These are phyloP conservation scores for Kockiozyma suomiensis DNA, from an alignment of 805 yeast species.

Conservation along the genomic window DNA sequence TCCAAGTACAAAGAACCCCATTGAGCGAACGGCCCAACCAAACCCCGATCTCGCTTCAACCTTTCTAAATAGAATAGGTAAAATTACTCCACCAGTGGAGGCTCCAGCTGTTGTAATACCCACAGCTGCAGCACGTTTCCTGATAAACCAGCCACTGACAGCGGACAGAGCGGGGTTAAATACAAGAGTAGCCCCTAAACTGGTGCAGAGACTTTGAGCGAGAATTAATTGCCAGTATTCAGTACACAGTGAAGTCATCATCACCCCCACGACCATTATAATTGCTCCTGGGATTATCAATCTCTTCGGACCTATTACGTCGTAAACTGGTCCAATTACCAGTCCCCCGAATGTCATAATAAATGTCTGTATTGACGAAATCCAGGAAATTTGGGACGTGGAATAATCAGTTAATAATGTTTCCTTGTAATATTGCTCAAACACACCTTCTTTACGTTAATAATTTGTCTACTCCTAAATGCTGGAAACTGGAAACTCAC, in stretches of 20 bases:
- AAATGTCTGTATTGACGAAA: conserved; percentile 40
- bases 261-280: conserved; percentile 37
- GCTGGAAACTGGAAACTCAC: neutral
- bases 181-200: conserved; percentile 49
- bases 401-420: conserved; percentile 33
- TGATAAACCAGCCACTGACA: conserved; percentile 51
- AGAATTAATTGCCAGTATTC: conserved; percentile 55
- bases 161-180: conserved; percentile 51
- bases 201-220: conserved; percentile 55
- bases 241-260: conserved; percentile 44
- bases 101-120: conserved; percentile 55
- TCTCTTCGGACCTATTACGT: conserved; percentile 36
- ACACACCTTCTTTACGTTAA: conserved; percentile 28
- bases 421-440: conserved; percentile 37
- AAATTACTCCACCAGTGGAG: conserved; percentile 53
- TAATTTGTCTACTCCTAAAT: neutral
- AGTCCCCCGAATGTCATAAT: conserved; percentile 36
- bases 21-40: conserved; percentile 55
- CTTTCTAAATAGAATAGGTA: conserved; percentile 51
- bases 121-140: conserved; percentile 49
- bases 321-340: conserved; percentile 39
- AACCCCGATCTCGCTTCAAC: conserved; percentile 51
- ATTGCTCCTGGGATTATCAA: conserved; percentile 36
- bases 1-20: conserved; percentile 50
- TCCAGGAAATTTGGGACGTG: conserved; percentile 41